Percentiles rank a stretch among this genome's conserved stretches.
Conservation (phyloP, 106 monocot species). For the Phalaenopsis equestris region DNA sequence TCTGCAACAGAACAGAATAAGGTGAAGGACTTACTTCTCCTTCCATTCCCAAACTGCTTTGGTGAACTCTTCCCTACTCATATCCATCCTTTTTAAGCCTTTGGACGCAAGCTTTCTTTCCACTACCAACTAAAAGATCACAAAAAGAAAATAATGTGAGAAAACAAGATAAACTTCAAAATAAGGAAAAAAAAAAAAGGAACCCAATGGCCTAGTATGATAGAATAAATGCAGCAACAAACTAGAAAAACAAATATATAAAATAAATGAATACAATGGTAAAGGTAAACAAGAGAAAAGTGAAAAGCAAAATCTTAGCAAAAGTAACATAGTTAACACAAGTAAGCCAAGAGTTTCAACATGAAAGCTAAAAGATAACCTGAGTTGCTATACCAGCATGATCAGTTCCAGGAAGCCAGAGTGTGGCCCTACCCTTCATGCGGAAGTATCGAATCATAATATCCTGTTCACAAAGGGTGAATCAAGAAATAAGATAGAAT, state of each 20-base stretch:
- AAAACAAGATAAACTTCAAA: background rate
- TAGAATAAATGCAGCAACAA: background rate
- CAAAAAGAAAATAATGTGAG: constrained; percentile 6
- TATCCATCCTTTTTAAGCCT: constrained; percentile 78
- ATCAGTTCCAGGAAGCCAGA: constrained; percentile 98
- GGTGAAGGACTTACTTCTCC: constrained; percentile 56
- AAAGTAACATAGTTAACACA: background rate
- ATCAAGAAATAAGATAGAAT: background rate
- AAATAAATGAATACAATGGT: background rate
- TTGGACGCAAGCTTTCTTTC: constrained; percentile 95
- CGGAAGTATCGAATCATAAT: constrained; percentile 95
- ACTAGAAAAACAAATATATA: background rate
- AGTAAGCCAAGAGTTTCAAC: background rate
- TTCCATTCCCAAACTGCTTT: constrained; percentile 98
- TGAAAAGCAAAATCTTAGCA: background rate
- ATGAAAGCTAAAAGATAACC: constrained; percentile 29
- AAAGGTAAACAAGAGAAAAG: background rate
- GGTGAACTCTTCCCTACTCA: constrained; percentile 81
- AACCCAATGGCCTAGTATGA: background rate
- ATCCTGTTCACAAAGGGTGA: constrained; percentile 39
- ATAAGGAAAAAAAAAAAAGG: background rate
- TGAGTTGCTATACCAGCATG: constrained; percentile 99
- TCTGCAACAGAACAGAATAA: constrained; percentile 3
- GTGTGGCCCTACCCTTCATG: constrained; percentile 90
- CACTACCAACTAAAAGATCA: constrained; percentile 70